These are phyloP conservation scores for Cucurbita maxima DNA, from an alignment of 306 rosid species.

Conservation along the genomic window DNA sequence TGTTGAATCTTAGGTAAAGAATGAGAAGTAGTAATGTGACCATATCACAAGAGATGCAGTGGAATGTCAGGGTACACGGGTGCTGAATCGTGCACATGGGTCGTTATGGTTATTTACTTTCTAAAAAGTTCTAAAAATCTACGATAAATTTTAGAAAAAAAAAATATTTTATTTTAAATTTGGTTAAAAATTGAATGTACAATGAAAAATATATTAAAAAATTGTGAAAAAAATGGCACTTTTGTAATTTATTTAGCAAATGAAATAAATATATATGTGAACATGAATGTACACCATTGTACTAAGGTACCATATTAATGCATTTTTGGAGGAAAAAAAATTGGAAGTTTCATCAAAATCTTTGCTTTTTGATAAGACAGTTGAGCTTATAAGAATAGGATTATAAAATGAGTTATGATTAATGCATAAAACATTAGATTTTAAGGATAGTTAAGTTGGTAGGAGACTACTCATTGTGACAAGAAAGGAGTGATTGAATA, in stretches of 20 bases:
- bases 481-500: background rate
- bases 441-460: background rate
- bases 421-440: background rate
- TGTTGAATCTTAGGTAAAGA: too few relatives aligned
- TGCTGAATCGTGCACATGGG: too few relatives aligned
- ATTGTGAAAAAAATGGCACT: background rate
- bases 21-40: too few relatives aligned
- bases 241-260: background rate
- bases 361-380: background rate
- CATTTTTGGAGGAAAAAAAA: background rate
- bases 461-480: slow-evolving; percentile 1
- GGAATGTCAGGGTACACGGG: too few relatives aligned
- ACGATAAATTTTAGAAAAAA: too few relatives aligned
- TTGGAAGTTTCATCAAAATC: background rate
- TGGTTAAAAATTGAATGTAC: too few relatives aligned
- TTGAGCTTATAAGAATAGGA: background rate
- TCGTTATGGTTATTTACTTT: too few relatives aligned
- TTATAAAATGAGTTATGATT: background rate
- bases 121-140: too few relatives aligned
- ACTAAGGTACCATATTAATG: background rate
- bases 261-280: background rate
- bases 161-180: too few relatives aligned
- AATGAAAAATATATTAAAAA: too few relatives aligned
- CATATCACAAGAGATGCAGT: too few relatives aligned
- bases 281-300: background rate